phyloP scores from a whole-genome alignment of 345 rosid species.

The Salix brachista region DNA sequence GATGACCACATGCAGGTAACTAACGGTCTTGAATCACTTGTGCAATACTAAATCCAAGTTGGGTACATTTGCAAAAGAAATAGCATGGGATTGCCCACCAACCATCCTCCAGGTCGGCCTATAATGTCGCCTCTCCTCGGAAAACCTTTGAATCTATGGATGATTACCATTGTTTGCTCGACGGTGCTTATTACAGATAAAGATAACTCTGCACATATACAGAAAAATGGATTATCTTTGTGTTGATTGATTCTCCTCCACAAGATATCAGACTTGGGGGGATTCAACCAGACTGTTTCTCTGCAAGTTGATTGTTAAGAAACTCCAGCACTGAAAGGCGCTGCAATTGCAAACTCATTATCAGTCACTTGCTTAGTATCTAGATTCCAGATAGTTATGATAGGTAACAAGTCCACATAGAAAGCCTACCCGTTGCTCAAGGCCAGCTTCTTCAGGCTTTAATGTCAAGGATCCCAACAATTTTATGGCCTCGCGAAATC shows the following conservation, averaged over 20 bases:
- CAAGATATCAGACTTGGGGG: not conserved
- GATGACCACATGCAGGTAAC: not conserved
- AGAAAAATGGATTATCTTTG: not conserved
- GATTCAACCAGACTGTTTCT: slow-evolving; percentile 36
- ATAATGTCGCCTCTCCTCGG: not conserved
- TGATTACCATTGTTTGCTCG: not conserved
- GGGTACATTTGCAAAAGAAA: not conserved
- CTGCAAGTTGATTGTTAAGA: slow-evolving; percentile 63
- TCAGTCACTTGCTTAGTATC: not conserved
- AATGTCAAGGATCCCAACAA: slow-evolving; percentile 63
- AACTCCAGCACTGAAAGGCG: slow-evolving; percentile 73
- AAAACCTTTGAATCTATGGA: slow-evolving; percentile 3
- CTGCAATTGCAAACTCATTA: slow-evolving; percentile 39
- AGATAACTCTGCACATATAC: slow-evolving; percentile 10
- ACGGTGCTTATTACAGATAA: slow-evolving; percentile 15
- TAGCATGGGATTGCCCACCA: not conserved
- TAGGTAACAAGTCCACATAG: not conserved
- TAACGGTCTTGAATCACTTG: not conserved
- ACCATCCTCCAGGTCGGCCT: not conserved
- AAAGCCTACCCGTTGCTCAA: slow-evolving; percentile 68
- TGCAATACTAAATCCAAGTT: not conserved
- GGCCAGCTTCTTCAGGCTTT: slow-evolving; percentile 61
- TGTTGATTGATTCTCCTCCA: not conserved
- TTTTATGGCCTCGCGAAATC: slow-evolving; percentile 78
- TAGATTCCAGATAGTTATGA: not conserved